Evolutionary conservation across 169 alveolate species (phyloP).

Genomic region (Plasmodium fragile): DNA sequence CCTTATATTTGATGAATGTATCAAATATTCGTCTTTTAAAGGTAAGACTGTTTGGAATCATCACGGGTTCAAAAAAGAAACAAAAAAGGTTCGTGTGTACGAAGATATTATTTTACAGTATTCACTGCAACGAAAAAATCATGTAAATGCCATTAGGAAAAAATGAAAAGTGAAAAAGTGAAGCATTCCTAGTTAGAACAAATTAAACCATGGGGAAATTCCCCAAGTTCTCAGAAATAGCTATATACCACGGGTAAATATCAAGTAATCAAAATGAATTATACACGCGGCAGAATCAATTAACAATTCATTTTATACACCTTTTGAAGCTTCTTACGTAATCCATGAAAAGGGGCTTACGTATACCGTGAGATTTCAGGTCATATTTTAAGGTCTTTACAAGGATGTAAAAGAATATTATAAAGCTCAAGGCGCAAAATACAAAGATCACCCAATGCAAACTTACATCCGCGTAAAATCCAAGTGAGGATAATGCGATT

Average conservation of each 20-base stretch:
- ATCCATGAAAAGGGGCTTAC: neutral
- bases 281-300: neutral
- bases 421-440: neutral
- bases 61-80: too few relatives aligned
- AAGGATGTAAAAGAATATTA: neutral
- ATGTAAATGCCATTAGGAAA: too few relatives aligned
- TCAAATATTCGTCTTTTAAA: too few relatives aligned
- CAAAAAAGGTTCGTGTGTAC: too few relatives aligned
- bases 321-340: neutral
- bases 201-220: neutral
- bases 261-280: too few relatives aligned
- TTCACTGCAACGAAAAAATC: too few relatives aligned
- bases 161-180: too few relatives aligned
- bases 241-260: neutral
- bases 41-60: too few relatives aligned
- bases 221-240: neutral
- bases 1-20: too few relatives aligned
- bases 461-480: neutral
- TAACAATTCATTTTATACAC: neutral
- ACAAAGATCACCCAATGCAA: neutral
- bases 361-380: neutral
- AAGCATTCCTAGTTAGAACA: neutral
- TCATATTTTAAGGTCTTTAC: neutral
- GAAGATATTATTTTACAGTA: too few relatives aligned
- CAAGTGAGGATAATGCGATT: neutral